Evolutionary conservation across 2,329 filamentous ascomycete species (phyloP).

Genomic region (Colletotrichum abscissum): DNA sequence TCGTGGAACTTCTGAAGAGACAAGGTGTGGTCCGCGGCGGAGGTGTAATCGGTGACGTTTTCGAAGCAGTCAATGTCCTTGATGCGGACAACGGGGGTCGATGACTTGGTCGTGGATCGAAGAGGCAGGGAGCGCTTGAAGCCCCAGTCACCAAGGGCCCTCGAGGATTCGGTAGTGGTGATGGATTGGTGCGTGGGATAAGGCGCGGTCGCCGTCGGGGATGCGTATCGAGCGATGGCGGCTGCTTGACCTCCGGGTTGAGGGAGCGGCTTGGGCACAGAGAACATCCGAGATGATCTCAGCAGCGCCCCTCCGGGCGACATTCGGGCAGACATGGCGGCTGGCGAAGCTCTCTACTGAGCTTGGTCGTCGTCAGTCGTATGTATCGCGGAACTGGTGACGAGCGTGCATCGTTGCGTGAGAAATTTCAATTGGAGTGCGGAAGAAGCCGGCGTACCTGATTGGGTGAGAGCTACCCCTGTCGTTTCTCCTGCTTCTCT

Average conservation of each 20-base stretch:
- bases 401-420: slow-evolving; percentile 6
- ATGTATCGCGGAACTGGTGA: not conserved
- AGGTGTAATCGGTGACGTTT: slow-evolving; percentile 89
- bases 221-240: slow-evolving; percentile 61
- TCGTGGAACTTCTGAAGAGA: slow-evolving; percentile 90
- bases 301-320: slow-evolving; percentile 78
- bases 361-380: slow-evolving; percentile 29
- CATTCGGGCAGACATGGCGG: slow-evolving; percentile 44
- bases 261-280: slow-evolving; percentile 81
- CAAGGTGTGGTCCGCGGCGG: slow-evolving; percentile 82
- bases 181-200: slow-evolving; percentile 89
- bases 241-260: slow-evolving; percentile 64
- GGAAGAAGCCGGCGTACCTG: slow-evolving; percentile 23
- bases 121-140: slow-evolving; percentile 86
- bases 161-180: slow-evolving; percentile 78
- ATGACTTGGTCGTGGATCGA: slow-evolving; percentile 77
- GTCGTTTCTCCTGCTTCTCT: not conserved
- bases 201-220: slow-evolving; percentile 77
- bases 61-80: slow-evolving; percentile 86
- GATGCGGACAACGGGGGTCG: slow-evolving; percentile 81
- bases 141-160: slow-evolving; percentile 88
- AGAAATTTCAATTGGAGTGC: slow-evolving; percentile 36
- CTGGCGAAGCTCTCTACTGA: slow-evolving; percentile 36
- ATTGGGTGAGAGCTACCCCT: slow-evolving; percentile 33
- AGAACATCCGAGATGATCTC: slow-evolving; percentile 89